Conservation (phyloP, 768 basidiomycete species). For the Pisolithus marmoratus region DNA sequence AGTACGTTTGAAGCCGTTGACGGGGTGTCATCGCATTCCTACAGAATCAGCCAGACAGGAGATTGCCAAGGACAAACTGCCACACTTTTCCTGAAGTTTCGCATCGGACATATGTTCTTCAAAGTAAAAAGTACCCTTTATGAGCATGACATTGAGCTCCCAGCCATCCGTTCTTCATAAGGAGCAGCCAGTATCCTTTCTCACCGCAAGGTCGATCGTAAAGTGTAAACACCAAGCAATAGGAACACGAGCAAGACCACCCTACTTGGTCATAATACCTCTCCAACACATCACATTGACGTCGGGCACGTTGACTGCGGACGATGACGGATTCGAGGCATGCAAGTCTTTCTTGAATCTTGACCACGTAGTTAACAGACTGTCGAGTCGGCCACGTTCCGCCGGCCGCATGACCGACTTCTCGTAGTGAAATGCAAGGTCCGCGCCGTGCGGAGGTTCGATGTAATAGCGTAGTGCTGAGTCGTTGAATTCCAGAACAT, state of each 20-base stretch:
- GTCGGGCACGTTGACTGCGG: slow-evolving; percentile 27
- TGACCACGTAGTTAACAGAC: slow-evolving; percentile 54
- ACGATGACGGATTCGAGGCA: slow-evolving; percentile 21
- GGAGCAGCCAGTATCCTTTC: slow-evolving; percentile 74
- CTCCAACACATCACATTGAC: slow-evolving; percentile 68
- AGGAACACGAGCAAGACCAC: slow-evolving; percentile 4
- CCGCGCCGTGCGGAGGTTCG: slow-evolving; percentile 58
- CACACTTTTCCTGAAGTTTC: slow-evolving; percentile 61
- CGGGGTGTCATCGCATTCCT: slow-evolving; percentile 65
- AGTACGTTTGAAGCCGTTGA: slow-evolving; percentile 65
- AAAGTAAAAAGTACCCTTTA: slow-evolving; percentile 65
- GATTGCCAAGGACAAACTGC: background rate
- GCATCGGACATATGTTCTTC: slow-evolving; percentile 65
- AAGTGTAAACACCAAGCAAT: slow-evolving; percentile 7
- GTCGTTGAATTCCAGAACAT: slow-evolving; percentile 57
- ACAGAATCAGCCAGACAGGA: slow-evolving; percentile 1
- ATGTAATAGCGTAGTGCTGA: slow-evolving; percentile 68
- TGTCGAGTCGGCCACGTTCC: slow-evolving; percentile 61
- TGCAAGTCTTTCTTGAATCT: slow-evolving; percentile 35
- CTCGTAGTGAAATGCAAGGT: slow-evolving; percentile 68
- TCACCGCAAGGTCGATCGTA: slow-evolving; percentile 25
- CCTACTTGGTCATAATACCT: slow-evolving; percentile 81
- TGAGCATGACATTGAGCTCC: slow-evolving; percentile 78
- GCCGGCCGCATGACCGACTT: slow-evolving; percentile 66
- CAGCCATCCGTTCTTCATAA: slow-evolving; percentile 78